phyloP scores from a whole-genome alignment of 2,329 filamentous ascomycete genomes.

The Ceratocystis ficicola region DNA sequence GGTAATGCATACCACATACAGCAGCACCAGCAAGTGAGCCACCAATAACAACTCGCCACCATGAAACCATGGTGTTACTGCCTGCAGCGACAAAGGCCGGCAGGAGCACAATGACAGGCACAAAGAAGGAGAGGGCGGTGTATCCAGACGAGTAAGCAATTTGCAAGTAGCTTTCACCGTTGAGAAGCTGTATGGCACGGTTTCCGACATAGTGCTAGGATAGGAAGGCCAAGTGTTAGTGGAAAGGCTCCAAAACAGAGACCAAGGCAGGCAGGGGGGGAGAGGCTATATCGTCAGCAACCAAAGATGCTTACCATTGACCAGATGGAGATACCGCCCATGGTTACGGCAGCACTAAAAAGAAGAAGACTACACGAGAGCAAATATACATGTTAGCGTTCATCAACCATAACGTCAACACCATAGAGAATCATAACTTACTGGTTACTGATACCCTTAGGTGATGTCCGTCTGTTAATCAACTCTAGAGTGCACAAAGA shows the following conservation, averaged over 20 bases:
- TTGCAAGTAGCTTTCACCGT: slow-evolving; percentile 51
- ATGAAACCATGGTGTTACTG: slow-evolving; percentile 44
- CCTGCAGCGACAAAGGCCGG: slow-evolving; percentile 60
- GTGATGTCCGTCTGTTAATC: slow-evolving; percentile 61
- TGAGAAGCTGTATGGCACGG: slow-evolving; percentile 57
- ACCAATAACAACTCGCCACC: slow-evolving; percentile 47
- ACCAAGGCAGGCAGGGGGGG: slow-evolving; percentile 7
- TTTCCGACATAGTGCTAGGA: slow-evolving; percentile 70
- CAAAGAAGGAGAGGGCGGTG: slow-evolving; percentile 65
- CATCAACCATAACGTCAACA: not conserved
- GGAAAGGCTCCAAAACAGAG: not conserved
- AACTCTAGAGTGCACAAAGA: slow-evolving; percentile 70
- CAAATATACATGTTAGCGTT: not conserved
- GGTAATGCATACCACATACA: slow-evolving; percentile 77
- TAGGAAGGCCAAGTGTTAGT: not conserved
- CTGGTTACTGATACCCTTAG: slow-evolving; percentile 58
- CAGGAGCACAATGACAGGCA: slow-evolving; percentile 64
- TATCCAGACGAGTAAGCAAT: slow-evolving; percentile 61
- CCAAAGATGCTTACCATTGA: slow-evolving; percentile 42
- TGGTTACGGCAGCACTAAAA: slow-evolving; percentile 51
- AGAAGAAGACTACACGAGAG: slow-evolving; percentile 44
- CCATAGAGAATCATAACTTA: slow-evolving; percentile 31
- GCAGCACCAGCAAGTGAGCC: slow-evolving; percentile 60
- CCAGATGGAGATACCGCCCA: slow-evolving; percentile 66
- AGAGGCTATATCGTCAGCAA: not conserved